phyloP scores from a whole-genome alignment of 2,329 filamentous ascomycete genomes.

The Penicillium digitatum region DNA sequence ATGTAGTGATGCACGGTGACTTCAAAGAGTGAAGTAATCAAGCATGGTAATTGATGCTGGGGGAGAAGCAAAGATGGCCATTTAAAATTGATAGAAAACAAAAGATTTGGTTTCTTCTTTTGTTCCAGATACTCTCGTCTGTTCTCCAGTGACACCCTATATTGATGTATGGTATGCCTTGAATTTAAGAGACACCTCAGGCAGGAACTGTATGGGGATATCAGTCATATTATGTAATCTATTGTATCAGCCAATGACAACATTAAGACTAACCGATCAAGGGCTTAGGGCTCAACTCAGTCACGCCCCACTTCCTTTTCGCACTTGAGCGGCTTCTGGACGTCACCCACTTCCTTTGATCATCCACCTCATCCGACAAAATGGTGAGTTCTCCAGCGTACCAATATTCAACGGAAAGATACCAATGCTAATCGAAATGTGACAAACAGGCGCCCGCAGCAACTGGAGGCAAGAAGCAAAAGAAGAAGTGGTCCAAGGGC shows the following conservation, averaged over 20 bases:
- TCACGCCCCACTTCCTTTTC: constrained; percentile 28
- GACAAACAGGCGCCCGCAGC: constrained; percentile 45
- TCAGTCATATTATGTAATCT: constrained; percentile 3
- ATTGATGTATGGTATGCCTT: not conserved
- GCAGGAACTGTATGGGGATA: not conserved
- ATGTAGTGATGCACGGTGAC: not conserved
- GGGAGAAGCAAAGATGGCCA: not conserved
- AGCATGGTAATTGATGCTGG: not conserved
- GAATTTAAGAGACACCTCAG: not conserved
- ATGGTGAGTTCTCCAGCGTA: constrained; percentile 23
- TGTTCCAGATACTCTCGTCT: not conserved
- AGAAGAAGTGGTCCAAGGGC: constrained; percentile 58
- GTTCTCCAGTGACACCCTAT: not conserved
- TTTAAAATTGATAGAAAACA: not conserved
- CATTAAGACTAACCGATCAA: constrained; percentile 20
- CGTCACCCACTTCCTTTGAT: constrained; percentile 19
- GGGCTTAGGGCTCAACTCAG: constrained; percentile 27
- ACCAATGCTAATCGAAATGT: constrained; percentile 16
- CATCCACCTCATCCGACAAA: constrained; percentile 27
- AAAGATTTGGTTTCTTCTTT: not conserved
- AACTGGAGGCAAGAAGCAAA: constrained; percentile 51
- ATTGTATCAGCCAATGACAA: constrained; percentile 9
- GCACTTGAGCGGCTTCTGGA: constrained; percentile 20
- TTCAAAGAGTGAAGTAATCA: not conserved
- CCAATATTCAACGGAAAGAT: not conserved